These are phyloP conservation scores for bread wheat (Triticum aestivum) DNA, from an alignment of 176 grass and related monocot species.

Conservation along the genomic window IWGSC_CS_RefSeq_v2.1 NC_057812.1:181434362-181434861, in stretches of 20 bases:
- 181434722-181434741: conserved; percentile 91
- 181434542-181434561: conserved; percentile 70
- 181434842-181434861: background rate
- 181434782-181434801: too few relatives aligned
- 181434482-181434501: background rate
- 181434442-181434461: background rate
- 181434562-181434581: conserved; percentile 87
- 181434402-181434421: conserved; percentile 80
- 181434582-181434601: conserved; percentile 85
- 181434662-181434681: conserved; percentile 83
- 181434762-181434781: background rate
- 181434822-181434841: background rate
- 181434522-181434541: background rate
- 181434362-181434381: conserved; percentile 56
- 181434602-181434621: conserved; percentile 89
- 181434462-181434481: background rate
- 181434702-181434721: conserved; percentile 97
- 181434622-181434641: conserved; percentile 89
- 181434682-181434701: conserved; percentile 74
- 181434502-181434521: background rate
- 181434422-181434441: background rate
- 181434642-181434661: conserved; percentile 66
- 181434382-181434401: conserved; percentile 78
- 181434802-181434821: background rate
- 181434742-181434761: conserved; percentile 97